Percentiles rank a stretch among this genome's conserved stretches.
phyloP scores from a whole-genome alignment of 225 moss, liverwort and hornwort genomes.

The Pseudisothecium myosuroides region DNA sequence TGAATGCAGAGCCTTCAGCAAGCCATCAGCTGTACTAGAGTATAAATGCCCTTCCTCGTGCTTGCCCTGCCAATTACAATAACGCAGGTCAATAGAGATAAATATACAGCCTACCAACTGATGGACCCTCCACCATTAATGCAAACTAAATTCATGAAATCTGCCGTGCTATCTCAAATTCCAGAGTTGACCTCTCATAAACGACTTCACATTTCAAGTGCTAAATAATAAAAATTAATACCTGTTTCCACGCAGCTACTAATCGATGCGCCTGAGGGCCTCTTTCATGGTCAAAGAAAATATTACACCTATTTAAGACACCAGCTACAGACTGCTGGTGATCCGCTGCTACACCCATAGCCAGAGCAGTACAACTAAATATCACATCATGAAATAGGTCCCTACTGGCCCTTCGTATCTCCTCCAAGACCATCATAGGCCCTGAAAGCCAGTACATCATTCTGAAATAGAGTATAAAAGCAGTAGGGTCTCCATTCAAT shows the following conservation, averaged over 20 bases:
- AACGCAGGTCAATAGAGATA: neutral
- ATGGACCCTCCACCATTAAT: neutral
- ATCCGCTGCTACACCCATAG: conserved; percentile 54
- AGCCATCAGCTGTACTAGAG: conserved; percentile 18
- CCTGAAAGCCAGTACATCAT: conserved; percentile 68
- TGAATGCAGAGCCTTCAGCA: conserved; percentile 74
- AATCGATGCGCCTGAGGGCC: conserved; percentile 59
- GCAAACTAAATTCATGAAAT: neutral
- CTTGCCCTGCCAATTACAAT: conserved; percentile 20
- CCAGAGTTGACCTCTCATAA: neutral
- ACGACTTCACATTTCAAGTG: neutral
- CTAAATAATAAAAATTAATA: neutral
- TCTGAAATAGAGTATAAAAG: conserved; percentile 50
- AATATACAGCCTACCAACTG: neutral
- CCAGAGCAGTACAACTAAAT: conserved; percentile 56
- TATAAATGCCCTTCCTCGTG: conserved; percentile 19
- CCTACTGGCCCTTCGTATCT: conserved; percentile 37
- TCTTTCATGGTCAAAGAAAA: conserved; percentile 50
- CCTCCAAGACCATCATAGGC: conserved; percentile 47
- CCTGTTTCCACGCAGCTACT: conserved; percentile 73
- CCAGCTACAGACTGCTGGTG: conserved; percentile 41
- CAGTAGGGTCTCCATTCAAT: conserved; percentile 26
- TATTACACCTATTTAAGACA: conserved; percentile 35
- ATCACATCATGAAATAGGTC: conserved; percentile 44
- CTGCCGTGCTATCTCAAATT: neutral